These are phyloP conservation scores for Haberlea rhodopensis DNA, from an alignment of 257 asterid species.

Conservation along the genomic window DNA sequence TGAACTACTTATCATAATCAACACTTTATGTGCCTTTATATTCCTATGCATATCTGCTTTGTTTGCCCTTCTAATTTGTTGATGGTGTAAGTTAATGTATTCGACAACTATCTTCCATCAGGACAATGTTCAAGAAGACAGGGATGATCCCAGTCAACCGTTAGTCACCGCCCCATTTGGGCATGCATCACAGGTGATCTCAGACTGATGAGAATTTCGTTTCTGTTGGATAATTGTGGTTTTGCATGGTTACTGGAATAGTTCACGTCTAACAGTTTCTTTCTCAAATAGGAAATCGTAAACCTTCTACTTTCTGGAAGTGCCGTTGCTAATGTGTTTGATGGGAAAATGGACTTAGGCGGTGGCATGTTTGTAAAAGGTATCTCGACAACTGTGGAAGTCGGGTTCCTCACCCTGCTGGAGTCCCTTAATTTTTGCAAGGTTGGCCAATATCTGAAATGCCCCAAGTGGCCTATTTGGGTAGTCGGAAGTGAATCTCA, in stretches of 20 bases:
- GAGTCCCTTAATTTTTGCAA: slow-evolving; percentile 90
- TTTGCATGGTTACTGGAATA: slow-evolving; percentile 7
- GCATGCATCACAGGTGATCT: slow-evolving; percentile 94
- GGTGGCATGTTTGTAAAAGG: slow-evolving; percentile 97
- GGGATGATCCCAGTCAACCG: slow-evolving; percentile 95
- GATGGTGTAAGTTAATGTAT: slow-evolving; percentile 17
- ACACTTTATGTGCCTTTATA: not conserved
- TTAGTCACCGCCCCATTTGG: slow-evolving; percentile 98
- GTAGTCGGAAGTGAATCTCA: slow-evolving; percentile 98
- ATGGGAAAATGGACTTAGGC: slow-evolving; percentile 86
- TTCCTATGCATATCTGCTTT: not conserved
- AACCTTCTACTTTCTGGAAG: slow-evolving; percentile 88
- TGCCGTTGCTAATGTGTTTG: slow-evolving; percentile 85
- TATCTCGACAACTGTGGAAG: slow-evolving; percentile 74
- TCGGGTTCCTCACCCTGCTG: slow-evolving; percentile 90
- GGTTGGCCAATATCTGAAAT: slow-evolving; percentile 80
- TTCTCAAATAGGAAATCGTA: slow-evolving; percentile 75
- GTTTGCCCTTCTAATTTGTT: slow-evolving; percentile 12
- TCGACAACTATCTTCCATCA: too few relatives aligned
- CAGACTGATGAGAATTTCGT: slow-evolving; percentile 16
- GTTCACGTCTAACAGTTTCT: slow-evolving; percentile 3
- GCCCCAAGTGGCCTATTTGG: slow-evolving; percentile 99
- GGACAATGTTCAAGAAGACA: slow-evolving; percentile 67
- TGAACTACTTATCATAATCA: not conserved
- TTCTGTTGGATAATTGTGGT: slow-evolving; percentile 9